A percentile compares a stretch with the other conserved stretches of the same genome.
phyloP scores from a whole-genome alignment of 352 stramenopile genomes.

The Plasmopara viticola region DNA sequence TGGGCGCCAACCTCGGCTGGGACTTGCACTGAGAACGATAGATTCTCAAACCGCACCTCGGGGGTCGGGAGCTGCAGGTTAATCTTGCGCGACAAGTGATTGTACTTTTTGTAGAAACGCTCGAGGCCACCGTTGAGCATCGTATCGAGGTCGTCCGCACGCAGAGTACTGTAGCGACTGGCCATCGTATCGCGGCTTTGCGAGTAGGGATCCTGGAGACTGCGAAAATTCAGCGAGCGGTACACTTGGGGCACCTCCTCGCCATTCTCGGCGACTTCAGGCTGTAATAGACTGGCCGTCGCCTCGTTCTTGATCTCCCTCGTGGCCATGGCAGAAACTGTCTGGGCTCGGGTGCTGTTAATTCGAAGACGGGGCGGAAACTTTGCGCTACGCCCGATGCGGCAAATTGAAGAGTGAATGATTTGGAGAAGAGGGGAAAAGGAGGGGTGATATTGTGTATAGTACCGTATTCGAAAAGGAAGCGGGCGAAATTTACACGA shows the following conservation, averaged over 20 bases:
- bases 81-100: conserved; percentile 61
- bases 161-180: conserved; percentile 36
- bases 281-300: conserved; percentile 21
- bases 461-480: not conserved
- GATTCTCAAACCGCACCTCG: conserved; percentile 73
- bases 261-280: conserved; percentile 19
- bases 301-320: conserved; percentile 17
- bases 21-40: conserved; percentile 60
- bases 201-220: conserved; percentile 69
- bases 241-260: conserved; percentile 57
- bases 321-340: conserved; percentile 9
- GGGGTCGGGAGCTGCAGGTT: conserved; percentile 32
- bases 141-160: conserved; percentile 56
- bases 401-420: conserved; percentile 29
- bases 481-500: not conserved
- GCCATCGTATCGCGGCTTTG: conserved; percentile 25
- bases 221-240: conserved; percentile 57
- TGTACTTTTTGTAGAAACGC: conserved; percentile 80
- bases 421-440: not conserved
- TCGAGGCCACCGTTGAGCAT: conserved; percentile 65
- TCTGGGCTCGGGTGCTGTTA: conserved; percentile 10
- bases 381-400: conserved; percentile 10
- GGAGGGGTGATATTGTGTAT: not conserved
- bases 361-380: conserved; percentile 9
- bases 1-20: conserved; percentile 34